Conservation (phyloP, 2,329 filamentous ascomycete genomes). For the Fusarium duplospermum region DNA sequence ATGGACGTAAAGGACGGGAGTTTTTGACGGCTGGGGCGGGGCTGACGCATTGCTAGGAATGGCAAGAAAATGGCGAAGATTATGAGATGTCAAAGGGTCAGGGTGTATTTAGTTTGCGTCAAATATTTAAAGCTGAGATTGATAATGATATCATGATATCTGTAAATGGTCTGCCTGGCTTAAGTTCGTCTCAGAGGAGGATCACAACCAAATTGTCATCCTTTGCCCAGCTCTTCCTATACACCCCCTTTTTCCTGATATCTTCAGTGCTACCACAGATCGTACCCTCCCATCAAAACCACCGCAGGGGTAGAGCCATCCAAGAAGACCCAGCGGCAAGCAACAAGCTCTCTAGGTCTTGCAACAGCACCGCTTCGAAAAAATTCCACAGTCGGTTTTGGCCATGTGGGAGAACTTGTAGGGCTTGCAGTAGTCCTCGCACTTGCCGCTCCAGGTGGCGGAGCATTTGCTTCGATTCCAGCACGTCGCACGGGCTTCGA, state of each 20-base stretch:
- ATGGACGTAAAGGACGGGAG: background rate
- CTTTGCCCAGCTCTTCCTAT: background rate
- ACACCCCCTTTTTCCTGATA: background rate
- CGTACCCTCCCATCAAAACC: background rate
- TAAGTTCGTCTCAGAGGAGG: background rate
- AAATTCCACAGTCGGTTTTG: constrained; percentile 1
- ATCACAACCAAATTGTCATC: background rate
- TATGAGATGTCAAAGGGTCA: too few species aligned
- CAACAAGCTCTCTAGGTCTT: background rate
- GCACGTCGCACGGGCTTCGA: constrained; percentile 4
- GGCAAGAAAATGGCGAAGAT: background rate
- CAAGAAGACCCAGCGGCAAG: background rate
- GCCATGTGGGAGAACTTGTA: constrained; percentile 17
- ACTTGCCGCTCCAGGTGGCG: background rate
- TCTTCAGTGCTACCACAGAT: background rate
- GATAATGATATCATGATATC: background rate
- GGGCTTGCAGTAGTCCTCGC: constrained; percentile 11
- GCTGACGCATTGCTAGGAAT: background rate
- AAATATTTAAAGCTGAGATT: background rate
- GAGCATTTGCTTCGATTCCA: constrained; percentile 10
- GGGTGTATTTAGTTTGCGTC: background rate
- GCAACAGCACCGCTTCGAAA: constrained; percentile 11
- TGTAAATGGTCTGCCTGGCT: too few species aligned
- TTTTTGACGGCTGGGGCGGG: background rate
- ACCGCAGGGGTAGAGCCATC: background rate